Evolutionary conservation across 2,329 filamentous ascomycete genomes (phyloP).

Genomic region (Pestalotiopsis sp.): DNA sequence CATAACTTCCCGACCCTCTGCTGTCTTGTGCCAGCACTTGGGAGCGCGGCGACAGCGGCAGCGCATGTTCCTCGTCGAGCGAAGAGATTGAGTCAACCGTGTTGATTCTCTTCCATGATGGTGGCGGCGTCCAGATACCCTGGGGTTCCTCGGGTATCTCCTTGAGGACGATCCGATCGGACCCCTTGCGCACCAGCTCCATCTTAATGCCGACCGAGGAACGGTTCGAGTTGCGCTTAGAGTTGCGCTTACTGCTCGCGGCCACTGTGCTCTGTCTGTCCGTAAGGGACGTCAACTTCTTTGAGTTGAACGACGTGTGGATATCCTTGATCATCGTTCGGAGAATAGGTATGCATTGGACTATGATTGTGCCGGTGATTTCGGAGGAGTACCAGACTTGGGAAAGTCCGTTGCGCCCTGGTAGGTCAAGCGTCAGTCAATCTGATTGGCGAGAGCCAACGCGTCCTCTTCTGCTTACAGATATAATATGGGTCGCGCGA

Average conservation of each 20-base stretch:
- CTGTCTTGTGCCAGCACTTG: not conserved
- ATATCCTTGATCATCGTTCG: constrained; percentile 46
- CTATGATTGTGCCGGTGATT: constrained; percentile 53
- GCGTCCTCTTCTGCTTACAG: constrained; percentile 28
- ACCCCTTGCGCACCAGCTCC: constrained; percentile 1
- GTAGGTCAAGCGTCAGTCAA: not conserved
- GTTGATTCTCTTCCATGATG: not conserved
- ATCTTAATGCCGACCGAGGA: not conserved
- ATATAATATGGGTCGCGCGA: constrained; percentile 46
- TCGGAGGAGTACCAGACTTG: constrained; percentile 53
- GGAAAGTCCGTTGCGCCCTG: constrained; percentile 42
- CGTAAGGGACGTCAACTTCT: constrained; percentile 11
- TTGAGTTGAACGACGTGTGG: constrained; percentile 36
- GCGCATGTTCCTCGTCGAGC: not conserved
- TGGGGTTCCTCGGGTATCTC: constrained; percentile 6
- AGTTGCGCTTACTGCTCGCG: not conserved
- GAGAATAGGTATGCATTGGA: constrained; percentile 53
- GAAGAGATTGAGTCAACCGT: constrained; percentile 1
- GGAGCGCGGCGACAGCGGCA: not conserved
- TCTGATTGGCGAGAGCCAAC: not conserved
- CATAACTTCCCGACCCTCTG: not conserved
- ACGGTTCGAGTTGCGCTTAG: not conserved
- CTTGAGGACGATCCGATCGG: not conserved
- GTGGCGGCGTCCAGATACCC: not conserved
- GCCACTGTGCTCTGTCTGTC: not conserved